Evolutionary conservation across 805 yeast species (phyloP), one percentile per base, ranked within the genome.

Genomic region (Wickerhamiella australiensis): DNA sequence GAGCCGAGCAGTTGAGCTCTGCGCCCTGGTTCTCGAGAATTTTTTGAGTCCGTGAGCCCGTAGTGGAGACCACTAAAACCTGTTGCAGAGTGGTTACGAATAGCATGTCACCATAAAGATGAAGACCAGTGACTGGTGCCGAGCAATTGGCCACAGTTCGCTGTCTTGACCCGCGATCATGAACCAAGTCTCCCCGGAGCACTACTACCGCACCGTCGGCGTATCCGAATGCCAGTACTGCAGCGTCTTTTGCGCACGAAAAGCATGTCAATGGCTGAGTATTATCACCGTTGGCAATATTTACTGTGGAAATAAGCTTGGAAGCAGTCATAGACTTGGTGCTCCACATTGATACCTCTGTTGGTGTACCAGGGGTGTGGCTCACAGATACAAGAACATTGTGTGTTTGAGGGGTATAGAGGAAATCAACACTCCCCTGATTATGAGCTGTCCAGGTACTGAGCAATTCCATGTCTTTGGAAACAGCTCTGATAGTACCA

Each of bases 161-260:
- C 59, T 90, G 97, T 55, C 92, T 76, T 8, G 95, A 79, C 0
- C 97, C 97, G 52, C 95, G 69, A 60, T 92, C 98, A 57, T 87
- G 77, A 5, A 85, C 56, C 27, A 92, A 64, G 63, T 92, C 97
- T 7, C 98, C 98, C 54, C 97, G 68, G 0, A 88, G 76, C 5
- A 88, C 67, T 1, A 88, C 68, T 2, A 88, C 86, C 18, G 78
- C 72, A 2, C 98, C 98, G 62, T 87, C 82, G 12, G 88, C 81
- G 57, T 78, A 85, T 0, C 95, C 95, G 42, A 85, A 66, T 0
- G 83, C 88, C 5, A 82, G 62, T 29, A 84, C 75, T 2, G 85
- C 72, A 53, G 80, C 74, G 52, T 75, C 79, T 1, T 63, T 56
- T 13, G 79, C 73, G 46, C 73, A 65, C 13, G 74, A 71, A 53